A percentile compares a stretch with the other conserved stretches of the same genome.
phyloP scores from a whole-genome alignment of 2,329 filamentous ascomycete genomes.

The Sporothrix sp. region DNA sequence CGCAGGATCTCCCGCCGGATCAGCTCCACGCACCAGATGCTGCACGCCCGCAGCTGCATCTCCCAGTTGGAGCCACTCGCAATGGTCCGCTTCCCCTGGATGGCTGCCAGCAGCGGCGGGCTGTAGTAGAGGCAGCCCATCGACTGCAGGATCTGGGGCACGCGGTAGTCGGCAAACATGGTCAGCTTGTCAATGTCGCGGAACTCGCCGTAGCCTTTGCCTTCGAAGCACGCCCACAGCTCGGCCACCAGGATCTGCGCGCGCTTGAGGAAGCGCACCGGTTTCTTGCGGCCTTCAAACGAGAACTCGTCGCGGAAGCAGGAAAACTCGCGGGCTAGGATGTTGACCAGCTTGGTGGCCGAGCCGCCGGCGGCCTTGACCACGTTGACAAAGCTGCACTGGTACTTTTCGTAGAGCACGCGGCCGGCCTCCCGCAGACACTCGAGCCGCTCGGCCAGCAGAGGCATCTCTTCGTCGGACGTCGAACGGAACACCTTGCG shows the following conservation, averaged over 20 bases:
- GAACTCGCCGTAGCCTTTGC: slow-evolving; percentile 69
- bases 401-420: slow-evolving; percentile 71
- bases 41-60: slow-evolving; percentile 78
- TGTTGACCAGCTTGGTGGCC: slow-evolving; percentile 75
- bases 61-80: slow-evolving; percentile 70
- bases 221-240: slow-evolving; percentile 91
- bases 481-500: slow-evolving; percentile 74
- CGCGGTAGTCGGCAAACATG: slow-evolving; percentile 97
- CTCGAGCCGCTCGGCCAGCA: slow-evolving; percentile 65
- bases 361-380: slow-evolving; percentile 67
- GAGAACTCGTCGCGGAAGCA: slow-evolving; percentile 76
- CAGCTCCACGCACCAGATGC: slow-evolving; percentile 92
- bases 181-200: slow-evolving; percentile 89
- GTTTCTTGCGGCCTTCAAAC: slow-evolving; percentile 60
- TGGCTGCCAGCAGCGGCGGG: slow-evolving; percentile 62
- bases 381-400: slow-evolving; percentile 63
- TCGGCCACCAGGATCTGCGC: slow-evolving; percentile 95
- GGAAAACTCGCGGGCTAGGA: slow-evolving; percentile 69
- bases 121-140: slow-evolving; percentile 78
- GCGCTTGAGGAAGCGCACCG: slow-evolving; percentile 78
- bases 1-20: slow-evolving; percentile 70
- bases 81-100: slow-evolving; percentile 55
- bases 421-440: slow-evolving; percentile 76
- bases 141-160: slow-evolving; percentile 83
- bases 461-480: slow-evolving; percentile 77